Conservation (phyloP, 305 asterid species). For the Euphrasia arctica region DNA sequence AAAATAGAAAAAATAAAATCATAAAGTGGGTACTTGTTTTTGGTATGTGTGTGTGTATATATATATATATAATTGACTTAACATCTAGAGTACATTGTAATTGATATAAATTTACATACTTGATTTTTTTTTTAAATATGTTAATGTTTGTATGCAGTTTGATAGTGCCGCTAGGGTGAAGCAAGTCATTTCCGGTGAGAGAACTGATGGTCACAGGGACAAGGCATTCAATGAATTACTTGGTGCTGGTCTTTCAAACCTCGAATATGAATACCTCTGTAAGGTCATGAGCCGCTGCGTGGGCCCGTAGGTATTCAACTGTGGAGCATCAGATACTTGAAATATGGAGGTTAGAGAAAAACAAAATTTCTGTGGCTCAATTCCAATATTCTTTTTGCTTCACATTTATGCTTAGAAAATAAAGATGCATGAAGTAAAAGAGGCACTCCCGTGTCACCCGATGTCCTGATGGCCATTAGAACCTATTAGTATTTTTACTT, state of each 20-base stretch:
- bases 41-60: not conserved
- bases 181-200: conserved; percentile 47
- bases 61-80: not conserved
- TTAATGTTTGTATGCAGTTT: conserved; percentile 44
- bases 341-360: conserved; percentile 85
- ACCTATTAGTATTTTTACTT: no score
- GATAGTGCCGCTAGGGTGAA: conserved; percentile 93
- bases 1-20: not conserved
- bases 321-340: conserved; percentile 99
- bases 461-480: no score
- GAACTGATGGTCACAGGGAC: conserved; percentile 32
- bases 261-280: conserved; percentile 89
- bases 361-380: not conserved
- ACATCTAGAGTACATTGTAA: not conserved
- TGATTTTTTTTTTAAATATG: not conserved
- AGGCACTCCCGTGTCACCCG: no score
- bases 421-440: no score
- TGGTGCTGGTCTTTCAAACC: conserved; percentile 88
- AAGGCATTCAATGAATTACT: conserved; percentile 50
- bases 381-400: not conserved
- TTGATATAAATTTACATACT: not conserved
- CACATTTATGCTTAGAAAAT: not conserved
- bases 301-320: conserved; percentile 89
- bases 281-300: conserved; percentile 92
- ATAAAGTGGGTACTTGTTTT: not conserved